Base-by-base conservation (phyloP, 345 rosid species). In the Citrus medica region DNA sequence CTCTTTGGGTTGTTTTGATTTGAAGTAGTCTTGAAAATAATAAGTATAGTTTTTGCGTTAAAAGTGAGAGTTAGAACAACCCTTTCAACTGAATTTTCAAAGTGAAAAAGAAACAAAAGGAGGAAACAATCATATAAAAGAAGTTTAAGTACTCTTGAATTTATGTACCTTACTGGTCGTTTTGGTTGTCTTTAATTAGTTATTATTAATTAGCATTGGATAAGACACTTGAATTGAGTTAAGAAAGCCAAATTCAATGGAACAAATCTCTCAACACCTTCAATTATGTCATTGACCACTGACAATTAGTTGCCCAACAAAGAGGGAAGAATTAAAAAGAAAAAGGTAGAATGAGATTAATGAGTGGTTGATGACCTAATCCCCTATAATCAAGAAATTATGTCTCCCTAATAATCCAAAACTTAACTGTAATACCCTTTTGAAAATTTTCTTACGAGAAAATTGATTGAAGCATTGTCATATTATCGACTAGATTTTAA, bases 271-370 rank as follows among this genome's bases (percentile, higher is more conserved):
- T 79, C 21, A 66, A 19, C 51, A 73, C 61, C 78, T 72, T 60
- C 74, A 81, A 85, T 83, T 61, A 81, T 83, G 82, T 30, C 69
- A 51, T 87, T 83, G 87, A 85, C 85, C 85, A 85, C 73, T 81
- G 81, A 78, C 79, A 79, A 85, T 73, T 63, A 76, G 48, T 79
- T 83, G 74, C 80, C 83, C 82, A 68, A 70, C 81, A 71, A 83
- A 35, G 76, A 75, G 67, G 88, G 80, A 81, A 83, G 67, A 46
- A 55, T 13, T 40, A 71, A 71, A 68, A 9, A 51, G 21, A 51
- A 19, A 37, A 40, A 40, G 3, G 46, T 59, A 60, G 9, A 66
- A 74, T 16, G 24, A 69, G 71, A 19, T 17, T 8, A 16, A 28
- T 28, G 33, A 32, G 75, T 16, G 75, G 77, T 79, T 55, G 83